A percentile compares a stretch with the other conserved stretches of the same genome.
These are phyloP conservation scores for Volvox reticuliferus DNA, from an alignment of 139 green algal genomes.

Conservation along the genomic window DNA sequence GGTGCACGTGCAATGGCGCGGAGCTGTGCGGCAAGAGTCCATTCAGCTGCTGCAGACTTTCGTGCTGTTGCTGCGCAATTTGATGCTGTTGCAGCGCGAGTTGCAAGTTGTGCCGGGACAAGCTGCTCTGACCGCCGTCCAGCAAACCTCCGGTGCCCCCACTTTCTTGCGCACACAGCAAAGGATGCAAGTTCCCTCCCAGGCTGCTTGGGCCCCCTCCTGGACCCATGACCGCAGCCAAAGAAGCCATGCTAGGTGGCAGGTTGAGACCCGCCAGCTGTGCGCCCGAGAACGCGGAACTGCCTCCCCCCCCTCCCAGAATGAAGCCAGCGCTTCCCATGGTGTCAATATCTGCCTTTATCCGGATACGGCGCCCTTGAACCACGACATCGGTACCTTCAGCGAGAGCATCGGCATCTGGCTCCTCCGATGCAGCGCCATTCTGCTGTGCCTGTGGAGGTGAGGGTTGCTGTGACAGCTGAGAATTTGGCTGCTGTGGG, in stretches of 20 bases:
- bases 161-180: neutral
- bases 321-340: neutral
- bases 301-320: neutral
- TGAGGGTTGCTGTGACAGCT: constrained; percentile 7
- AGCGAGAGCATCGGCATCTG: neutral
- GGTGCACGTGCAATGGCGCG: neutral
- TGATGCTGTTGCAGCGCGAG: constrained; percentile 16
- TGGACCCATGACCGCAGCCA: constrained; percentile 28
- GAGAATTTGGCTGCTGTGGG: constrained; percentile 14
- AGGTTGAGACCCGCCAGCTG: constrained; percentile 11
- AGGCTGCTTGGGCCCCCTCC: neutral
- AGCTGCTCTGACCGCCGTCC: neutral
- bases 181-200: constrained; percentile 7
- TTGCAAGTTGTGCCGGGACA: constrained; percentile 17
- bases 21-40: neutral
- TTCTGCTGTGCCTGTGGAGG: neutral
- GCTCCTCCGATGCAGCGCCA: neutral
- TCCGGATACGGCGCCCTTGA: neutral
- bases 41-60: constrained; percentile 21
- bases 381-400: neutral
- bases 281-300: neutral
- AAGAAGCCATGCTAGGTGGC: constrained; percentile 19
- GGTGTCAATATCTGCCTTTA: neutral
- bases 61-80: neutral
- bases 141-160: neutral